These are phyloP conservation scores for Calocybe gambosa DNA, from an alignment of 1,284 basidiomycete species.

Conservation along the genomic window DNA sequence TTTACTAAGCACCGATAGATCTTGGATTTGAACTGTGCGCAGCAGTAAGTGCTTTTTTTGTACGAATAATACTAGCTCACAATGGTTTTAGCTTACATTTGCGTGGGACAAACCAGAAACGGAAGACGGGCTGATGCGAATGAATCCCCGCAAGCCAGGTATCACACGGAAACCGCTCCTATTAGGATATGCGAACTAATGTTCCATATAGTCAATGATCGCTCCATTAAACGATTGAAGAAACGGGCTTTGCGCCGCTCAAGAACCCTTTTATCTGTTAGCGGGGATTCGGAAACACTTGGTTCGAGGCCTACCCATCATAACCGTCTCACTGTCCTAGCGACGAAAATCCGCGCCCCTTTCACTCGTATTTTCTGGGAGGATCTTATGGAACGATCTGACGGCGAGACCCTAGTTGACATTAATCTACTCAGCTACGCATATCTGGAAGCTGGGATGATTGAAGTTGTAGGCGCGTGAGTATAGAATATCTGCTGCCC, in stretches of 20 bases:
- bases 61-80: slow-evolving; percentile 3
- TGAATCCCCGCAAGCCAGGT: slow-evolving; percentile 63
- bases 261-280: slow-evolving; percentile 40
- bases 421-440: slow-evolving; percentile 58
- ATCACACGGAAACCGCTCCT: slow-evolving; percentile 5
- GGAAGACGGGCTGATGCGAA: slow-evolving; percentile 57
- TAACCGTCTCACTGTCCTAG: slow-evolving; percentile 32
- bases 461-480: slow-evolving; percentile 48
- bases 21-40: slow-evolving; percentile 65
- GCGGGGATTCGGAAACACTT: slow-evolving; percentile 45
- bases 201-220: slow-evolving; percentile 40
- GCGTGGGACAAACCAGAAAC: slow-evolving; percentile 69
- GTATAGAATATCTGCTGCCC: slow-evolving; percentile 17
- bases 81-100: slow-evolving; percentile 46
- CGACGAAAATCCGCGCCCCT: slow-evolving; percentile 39
- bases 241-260: slow-evolving; percentile 52
- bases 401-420: slow-evolving; percentile 58
- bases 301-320: slow-evolving; percentile 34
- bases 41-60: slow-evolving; percentile 36
- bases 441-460: slow-evolving; percentile 60
- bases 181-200: neutral
- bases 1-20: slow-evolving; percentile 39
- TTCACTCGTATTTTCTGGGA: slow-evolving; percentile 59
- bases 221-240: slow-evolving; percentile 50
- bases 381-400: slow-evolving; percentile 45